Evolutionary conservation across 306 rosid species (phyloP).

Genomic region (Vicia villosa): DNA sequence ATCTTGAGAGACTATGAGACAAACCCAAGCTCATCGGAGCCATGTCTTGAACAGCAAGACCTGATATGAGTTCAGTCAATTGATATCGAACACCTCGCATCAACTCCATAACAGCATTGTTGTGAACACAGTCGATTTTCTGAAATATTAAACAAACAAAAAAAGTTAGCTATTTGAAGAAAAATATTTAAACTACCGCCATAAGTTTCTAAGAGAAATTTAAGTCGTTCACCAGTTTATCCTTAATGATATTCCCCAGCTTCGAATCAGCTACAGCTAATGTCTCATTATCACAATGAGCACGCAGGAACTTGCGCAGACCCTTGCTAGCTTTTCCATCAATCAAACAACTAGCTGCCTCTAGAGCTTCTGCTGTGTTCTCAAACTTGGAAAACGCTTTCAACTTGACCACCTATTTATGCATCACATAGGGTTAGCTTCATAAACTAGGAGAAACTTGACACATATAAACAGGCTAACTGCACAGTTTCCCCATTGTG

Average conservation of each 20-base stretch:
- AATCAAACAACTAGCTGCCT: conserved; percentile 73
- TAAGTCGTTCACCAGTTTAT: conserved; percentile 63
- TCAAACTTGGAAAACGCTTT: conserved; percentile 87
- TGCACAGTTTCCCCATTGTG: neutral
- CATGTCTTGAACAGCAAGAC: conserved; percentile 83
- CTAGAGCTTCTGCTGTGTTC: conserved; percentile 64
- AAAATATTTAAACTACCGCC: neutral
- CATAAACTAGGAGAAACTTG: neutral
- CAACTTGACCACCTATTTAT: conserved; percentile 70
- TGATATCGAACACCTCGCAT: conserved; percentile 88
- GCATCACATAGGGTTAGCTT: neutral
- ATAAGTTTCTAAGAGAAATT: neutral
- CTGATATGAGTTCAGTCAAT: conserved; percentile 71
- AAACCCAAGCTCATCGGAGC: conserved; percentile 95
- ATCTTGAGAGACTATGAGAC: conserved; percentile 88
- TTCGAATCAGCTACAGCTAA: conserved; percentile 90
- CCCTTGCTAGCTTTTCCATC: conserved; percentile 94
- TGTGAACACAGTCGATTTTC: conserved; percentile 88
- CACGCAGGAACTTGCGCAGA: conserved; percentile 83
- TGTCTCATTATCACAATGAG: conserved; percentile 74
- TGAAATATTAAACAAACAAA: conserved; percentile 40
- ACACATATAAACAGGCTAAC: neutral
- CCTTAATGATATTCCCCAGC: conserved; percentile 86
- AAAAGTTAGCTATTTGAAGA: neutral
- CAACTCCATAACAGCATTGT: conserved; percentile 81